These are phyloP conservation scores for Boletus rubescentipes DNA, from an alignment of 768 basidiomycete genomes.

Conservation along the genomic window DNA sequence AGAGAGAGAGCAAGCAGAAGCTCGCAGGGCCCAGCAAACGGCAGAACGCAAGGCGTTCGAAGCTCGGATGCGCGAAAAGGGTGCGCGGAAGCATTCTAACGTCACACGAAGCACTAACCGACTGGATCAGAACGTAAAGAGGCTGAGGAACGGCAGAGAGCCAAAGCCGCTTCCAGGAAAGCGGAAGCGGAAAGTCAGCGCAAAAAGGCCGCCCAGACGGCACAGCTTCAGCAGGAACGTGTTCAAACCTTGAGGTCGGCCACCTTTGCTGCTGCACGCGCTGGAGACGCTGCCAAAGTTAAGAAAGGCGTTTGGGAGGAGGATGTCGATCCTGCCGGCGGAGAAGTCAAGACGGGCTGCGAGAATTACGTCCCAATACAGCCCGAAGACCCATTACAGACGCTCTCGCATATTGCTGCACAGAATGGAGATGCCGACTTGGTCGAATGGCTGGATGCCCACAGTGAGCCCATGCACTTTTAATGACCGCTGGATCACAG, in stretches of 20 bases:
- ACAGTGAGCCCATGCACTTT: conserved; percentile 49
- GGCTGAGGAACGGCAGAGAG: conserved; percentile 58
- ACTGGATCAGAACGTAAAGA: conserved; percentile 42
- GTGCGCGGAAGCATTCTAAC: conserved; percentile 30
- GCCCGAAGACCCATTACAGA: conserved; percentile 60
- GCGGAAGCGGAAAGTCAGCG: conserved; percentile 50
- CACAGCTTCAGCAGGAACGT: conserved; percentile 45
- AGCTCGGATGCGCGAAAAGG: conserved; percentile 50
- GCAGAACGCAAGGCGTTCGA: conserved; percentile 45
- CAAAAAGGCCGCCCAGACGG: conserved; percentile 46
- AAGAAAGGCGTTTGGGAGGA: conserved; percentile 70
- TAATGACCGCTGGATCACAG: conserved; percentile 24
- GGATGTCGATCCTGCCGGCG: conserved; percentile 67
- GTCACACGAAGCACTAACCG: conserved; percentile 14
- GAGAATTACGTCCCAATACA: conserved; percentile 46
- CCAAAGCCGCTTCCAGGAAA: conserved; percentile 55
- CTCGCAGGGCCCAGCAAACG: conserved; percentile 46
- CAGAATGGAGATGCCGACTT: conserved; percentile 54
- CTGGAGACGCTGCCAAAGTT: conserved; percentile 50
- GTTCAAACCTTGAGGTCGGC: conserved; percentile 57
- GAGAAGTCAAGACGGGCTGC: conserved; percentile 60
- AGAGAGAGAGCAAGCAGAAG: conserved; percentile 54
- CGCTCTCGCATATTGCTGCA: conserved; percentile 67
- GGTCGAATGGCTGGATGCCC: conserved; percentile 67
- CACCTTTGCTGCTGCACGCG: conserved; percentile 65